Percentiles rank a stretch among this genome's conserved stretches.
Conservation (phyloP, 176 grass and related monocot genomes). For the Panicum miliaceum region DNA sequence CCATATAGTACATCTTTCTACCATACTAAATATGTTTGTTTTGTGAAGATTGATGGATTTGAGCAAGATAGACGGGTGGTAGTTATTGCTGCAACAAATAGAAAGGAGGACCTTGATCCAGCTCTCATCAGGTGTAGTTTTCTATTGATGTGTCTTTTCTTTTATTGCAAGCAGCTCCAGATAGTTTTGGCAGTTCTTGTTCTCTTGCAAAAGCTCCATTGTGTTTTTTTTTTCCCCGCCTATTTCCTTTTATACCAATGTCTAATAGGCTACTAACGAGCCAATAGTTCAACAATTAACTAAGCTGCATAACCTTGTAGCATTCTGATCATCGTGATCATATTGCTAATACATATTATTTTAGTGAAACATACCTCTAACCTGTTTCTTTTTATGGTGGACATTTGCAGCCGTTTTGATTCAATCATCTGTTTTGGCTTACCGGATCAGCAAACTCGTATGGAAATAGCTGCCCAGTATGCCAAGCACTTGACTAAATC, state of each 20-base stretch:
- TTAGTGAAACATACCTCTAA: conserved; percentile 9
- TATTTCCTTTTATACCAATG: neutral
- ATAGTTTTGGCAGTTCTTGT: conserved; percentile 27
- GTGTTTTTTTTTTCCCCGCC: neutral
- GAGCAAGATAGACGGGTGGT: conserved; percentile 85
- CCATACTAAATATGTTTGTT: conserved; percentile 25
- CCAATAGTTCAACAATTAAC: conserved; percentile 26
- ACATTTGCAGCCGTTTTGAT: conserved; percentile 91
- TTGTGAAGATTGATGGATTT: conserved; percentile 92
- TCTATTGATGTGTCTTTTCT: neutral
- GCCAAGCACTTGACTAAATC: conserved; percentile 82
- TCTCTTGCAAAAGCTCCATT: neutral
- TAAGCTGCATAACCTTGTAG: conserved; percentile 33
- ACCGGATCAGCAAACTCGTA: conserved; percentile 78
- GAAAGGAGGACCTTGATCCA: conserved; percentile 95
- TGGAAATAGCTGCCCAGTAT: conserved; percentile 83
- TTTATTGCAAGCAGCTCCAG: conserved; percentile 26
- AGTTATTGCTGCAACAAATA: conserved; percentile 98
- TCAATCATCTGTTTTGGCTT: conserved; percentile 82
- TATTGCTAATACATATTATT: conserved; percentile 18
- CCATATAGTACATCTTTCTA: neutral
- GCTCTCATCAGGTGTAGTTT: conserved; percentile 86
- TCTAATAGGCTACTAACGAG: conserved; percentile 6
- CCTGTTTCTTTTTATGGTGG: conserved; percentile 20
- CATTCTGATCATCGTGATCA: neutral